Evolutionary conservation across 805 yeast species (phyloP), one percentile per base, ranked within the genome.

Genomic region (Wickerhamomyces sydowiorum): DNA sequence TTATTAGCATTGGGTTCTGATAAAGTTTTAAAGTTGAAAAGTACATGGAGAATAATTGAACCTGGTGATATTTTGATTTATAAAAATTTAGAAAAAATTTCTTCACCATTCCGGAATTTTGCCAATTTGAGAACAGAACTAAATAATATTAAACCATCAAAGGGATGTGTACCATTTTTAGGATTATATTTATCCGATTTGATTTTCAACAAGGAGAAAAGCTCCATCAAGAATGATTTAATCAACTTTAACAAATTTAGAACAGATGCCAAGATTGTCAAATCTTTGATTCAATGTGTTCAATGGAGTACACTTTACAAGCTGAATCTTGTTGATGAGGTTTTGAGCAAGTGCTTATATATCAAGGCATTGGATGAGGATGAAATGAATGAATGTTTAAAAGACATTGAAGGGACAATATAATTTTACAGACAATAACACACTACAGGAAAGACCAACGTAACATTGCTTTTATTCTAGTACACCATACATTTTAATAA

Each of bases 161-260:
- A 68, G 44, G 98, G 98, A 3, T 81, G 95, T 51, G 79, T 91
- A 39, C 98, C 99, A 19, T 91, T 90, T 59, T 76, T 90, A 40
- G 96, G 95, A 1, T 69, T 91, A 24, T 89, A 87, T 53, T 61
- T 91, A 36, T 81, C 90, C 4, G 98, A 91, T 59, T 69, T 91
- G 52, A 78, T 86, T 1, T 77, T 83, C 54, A 88, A 87, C 59
- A 60, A 67, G 25, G 69, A 66, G 41, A 69, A 67, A 44, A 53
- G 57, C 35, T 56, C 56, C 23, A 51, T 45, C 2, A 59, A 58
- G 18, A 63, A 60, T 13, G 53, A 65, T 28, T 54, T 40, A 42
- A 73, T 91, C 47, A 89, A 90, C 57, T 82, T 90, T 56, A 80
- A 84, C 37, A 83, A 88, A 50, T 86, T 85, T 62, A 72, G 82